Conservation (phyloP, 768 basidiomycete species). For the Psilocybe subaeruginosa region DNA sequence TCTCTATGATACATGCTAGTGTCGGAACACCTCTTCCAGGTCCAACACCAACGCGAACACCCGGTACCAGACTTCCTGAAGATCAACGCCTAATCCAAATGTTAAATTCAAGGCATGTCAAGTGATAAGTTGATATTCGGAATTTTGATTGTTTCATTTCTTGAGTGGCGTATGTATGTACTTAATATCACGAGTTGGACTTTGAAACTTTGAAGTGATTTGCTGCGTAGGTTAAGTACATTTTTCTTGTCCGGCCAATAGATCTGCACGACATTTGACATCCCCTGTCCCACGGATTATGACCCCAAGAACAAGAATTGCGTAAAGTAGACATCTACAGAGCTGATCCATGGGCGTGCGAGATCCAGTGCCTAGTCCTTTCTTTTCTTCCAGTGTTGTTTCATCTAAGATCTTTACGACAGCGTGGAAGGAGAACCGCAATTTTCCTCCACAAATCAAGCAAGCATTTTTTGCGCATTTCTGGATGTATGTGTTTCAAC, state of each 20-base stretch:
- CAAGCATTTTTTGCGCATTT: not conserved
- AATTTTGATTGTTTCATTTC: not conserved
- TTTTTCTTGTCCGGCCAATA: not conserved
- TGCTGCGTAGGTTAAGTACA: too few species aligned
- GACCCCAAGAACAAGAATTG: not conserved
- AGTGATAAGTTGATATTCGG: slow-evolving; percentile 16
- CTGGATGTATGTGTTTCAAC: not conserved
- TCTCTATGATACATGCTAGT: slow-evolving; percentile 39
- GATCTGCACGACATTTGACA: not conserved
- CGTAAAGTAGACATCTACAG: not conserved
- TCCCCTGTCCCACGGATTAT: not conserved
- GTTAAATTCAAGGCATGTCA: slow-evolving; percentile 46
- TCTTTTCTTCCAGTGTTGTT: not conserved
- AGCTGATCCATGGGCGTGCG: not conserved
- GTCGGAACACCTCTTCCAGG: slow-evolving; percentile 30
- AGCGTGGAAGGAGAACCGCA: not conserved
- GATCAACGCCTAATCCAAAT: slow-evolving; percentile 65
- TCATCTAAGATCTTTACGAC: not conserved
- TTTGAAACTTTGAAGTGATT: too few species aligned
- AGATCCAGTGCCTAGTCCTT: not conserved
- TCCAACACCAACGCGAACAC: slow-evolving; percentile 27
- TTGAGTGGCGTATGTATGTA: not conserved
- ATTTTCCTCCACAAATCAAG: not conserved
- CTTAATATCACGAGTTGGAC: too few species aligned
- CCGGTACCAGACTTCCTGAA: slow-evolving; percentile 48